Percentiles rank a stretch among this genome's conserved stretches.
Evolutionary conservation across 2,329 filamentous ascomycete species (phyloP).

Genomic region (Exophiala mesophila): DNA sequence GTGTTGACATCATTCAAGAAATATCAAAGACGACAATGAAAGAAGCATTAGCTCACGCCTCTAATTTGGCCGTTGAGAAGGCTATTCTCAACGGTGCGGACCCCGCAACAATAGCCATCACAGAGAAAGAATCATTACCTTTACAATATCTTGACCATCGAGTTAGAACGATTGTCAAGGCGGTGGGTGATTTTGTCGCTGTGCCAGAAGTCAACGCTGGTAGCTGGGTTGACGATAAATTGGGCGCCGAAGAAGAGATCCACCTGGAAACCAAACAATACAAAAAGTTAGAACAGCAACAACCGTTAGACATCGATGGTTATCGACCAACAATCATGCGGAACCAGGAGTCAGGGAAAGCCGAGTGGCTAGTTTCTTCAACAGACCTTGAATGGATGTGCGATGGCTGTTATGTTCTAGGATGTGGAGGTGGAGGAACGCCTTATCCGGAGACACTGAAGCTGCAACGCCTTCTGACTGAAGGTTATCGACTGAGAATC

Average conservation of each 20-base stretch:
- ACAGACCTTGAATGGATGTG: constrained; percentile 44
- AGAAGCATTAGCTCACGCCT: constrained; percentile 26
- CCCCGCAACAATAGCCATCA: constrained; percentile 26
- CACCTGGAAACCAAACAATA: constrained; percentile 31
- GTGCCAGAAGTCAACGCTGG: background rate
- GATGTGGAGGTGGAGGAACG: constrained; percentile 46
- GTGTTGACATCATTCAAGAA: constrained; percentile 47
- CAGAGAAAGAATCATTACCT: constrained; percentile 38
- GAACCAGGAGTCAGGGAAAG: constrained; percentile 35
- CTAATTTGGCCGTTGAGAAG: constrained; percentile 22
- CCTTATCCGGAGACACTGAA: constrained; percentile 42
- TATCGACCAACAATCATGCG: constrained; percentile 40
- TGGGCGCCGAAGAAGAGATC: constrained; percentile 22
- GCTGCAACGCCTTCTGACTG: constrained; percentile 30
- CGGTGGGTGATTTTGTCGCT: constrained; percentile 36
- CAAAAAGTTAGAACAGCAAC: constrained; percentile 7
- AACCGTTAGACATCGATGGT: constrained; percentile 31
- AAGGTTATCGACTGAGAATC: constrained; percentile 36
- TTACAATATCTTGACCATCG: constrained; percentile 28
- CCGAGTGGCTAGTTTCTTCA: constrained; percentile 42
- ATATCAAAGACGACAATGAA: constrained; percentile 25
- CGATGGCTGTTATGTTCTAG: constrained; percentile 46
- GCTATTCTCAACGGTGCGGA: constrained; percentile 15
- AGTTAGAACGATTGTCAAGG: constrained; percentile 33
- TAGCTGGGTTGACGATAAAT: constrained; percentile 1